These are phyloP conservation scores for Fabrea salina DNA, from an alignment of 169 alveolate species.

Conservation along the genomic window DNA sequence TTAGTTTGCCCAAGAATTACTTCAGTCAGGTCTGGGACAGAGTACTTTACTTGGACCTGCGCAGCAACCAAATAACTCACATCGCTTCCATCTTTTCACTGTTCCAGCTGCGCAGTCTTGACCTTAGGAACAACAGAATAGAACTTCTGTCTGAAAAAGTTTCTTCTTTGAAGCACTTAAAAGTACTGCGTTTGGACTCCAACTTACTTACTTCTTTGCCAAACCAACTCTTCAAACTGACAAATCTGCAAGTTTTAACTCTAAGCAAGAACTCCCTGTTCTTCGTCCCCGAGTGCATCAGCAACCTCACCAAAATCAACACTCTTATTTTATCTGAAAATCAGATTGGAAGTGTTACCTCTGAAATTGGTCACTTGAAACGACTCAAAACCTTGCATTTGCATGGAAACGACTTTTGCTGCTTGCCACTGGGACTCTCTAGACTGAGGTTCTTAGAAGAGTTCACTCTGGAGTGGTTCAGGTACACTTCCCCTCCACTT, in stretches of 20 bases:
- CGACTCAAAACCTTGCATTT: not conserved
- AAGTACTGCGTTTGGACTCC: not conserved
- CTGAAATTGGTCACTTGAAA: not conserved
- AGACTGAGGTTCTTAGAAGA: slow-evolving; percentile 32
- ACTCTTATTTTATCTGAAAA: slow-evolving; percentile 22
- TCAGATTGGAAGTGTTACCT: not conserved
- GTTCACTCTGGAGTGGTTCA: slow-evolving; percentile 58
- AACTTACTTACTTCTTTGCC: slow-evolving; percentile 14
- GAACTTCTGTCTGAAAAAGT: not conserved
- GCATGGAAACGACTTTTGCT: slow-evolving; percentile 19
- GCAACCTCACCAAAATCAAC: not conserved
- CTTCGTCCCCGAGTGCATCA: not conserved
- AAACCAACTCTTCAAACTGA: not conserved
- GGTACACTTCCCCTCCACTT: slow-evolving; percentile 50
- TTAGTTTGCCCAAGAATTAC: not conserved
- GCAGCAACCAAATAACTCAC: not conserved
- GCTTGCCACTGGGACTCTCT: not conserved
- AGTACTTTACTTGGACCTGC: not conserved
- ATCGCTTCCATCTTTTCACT: not conserved
- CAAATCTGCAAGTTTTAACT: not conserved
- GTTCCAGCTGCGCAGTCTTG: not conserved
- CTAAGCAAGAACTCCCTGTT: not conserved
- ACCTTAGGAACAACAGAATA: slow-evolving; percentile 23
- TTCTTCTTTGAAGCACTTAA: not conserved
- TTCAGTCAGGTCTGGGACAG: not conserved